Evolutionary conservation across 805 yeast genomes (phyloP), one percentile per base, ranked within the genome.

Genomic region (Zygoascus bituminiphila): DNA sequence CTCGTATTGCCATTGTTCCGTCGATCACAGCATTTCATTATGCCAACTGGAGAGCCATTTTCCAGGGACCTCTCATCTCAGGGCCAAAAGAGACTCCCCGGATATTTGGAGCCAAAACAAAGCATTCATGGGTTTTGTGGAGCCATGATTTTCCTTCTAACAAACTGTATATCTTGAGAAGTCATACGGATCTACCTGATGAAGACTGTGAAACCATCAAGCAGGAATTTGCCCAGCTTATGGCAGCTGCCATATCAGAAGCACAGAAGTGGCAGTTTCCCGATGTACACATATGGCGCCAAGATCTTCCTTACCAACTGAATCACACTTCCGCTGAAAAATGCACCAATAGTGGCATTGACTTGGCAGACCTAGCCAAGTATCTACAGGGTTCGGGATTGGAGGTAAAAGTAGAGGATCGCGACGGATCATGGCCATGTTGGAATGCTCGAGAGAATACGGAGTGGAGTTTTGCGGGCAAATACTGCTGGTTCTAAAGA

Each of bases 401-500:
- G 3, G 20, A 2, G 14, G 46, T 35, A n/a, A 43, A 45, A 37
- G 15, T 44, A 15, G 40, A 47, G 23, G 48, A 41, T 10, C 43
- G 58, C n/a, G 44, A 44, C 2, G 51, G 48, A 7, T 57, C 60
- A n/a, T 52, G 76, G 51, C 76, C 77, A 1, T 63, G 66, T 19
- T 48, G 51, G 12, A 57, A 58, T 1, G 45, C 17, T 2, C 51
- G 54, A 1, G 58, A 56, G 1, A 45, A 55, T 10, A 53, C 62
- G 22, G 46, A 58, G 2, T 75, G 79, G 79, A 70, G 61, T 20
- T 60, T 66, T 49, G 72, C 72, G 47, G 68, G 74, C 12, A 73
- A 73, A 54, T 75, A 71, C 60, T 68, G 74, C 40, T 75, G 79
- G 79, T 75, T 74, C 54, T 75, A 50, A 49, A 3, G 31, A 22